A percentile compares a stretch with the other conserved stretches of the same genome.
These are phyloP conservation scores for Pichia sp. DNA, from an alignment of 1,139 yeast species.

Conservation along the genomic window DNA sequence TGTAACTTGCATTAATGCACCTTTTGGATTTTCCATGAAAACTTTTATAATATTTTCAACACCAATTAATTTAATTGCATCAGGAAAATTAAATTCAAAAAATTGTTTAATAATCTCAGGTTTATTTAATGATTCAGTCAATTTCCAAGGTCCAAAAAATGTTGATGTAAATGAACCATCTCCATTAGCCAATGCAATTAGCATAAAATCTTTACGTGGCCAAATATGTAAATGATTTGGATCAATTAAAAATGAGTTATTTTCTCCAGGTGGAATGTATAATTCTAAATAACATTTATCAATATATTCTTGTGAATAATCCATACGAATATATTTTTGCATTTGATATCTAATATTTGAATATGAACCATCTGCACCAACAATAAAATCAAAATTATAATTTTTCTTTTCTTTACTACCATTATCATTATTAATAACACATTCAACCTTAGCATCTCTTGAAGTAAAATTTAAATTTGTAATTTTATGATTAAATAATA, in stretches of 20 bases:
- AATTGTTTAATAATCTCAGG: conserved; percentile 39
- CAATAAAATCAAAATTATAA: conserved; percentile 42
- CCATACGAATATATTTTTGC: conserved; percentile 64
- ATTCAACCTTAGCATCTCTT: conserved; percentile 9
- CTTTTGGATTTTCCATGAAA: conserved; percentile 61
- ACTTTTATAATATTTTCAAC: conserved; percentile 40
- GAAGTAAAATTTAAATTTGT: conserved; percentile 13
- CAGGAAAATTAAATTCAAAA: conserved; percentile 60
- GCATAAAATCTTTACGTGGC: conserved; percentile 85
- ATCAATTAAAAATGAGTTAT: conserved; percentile 45
- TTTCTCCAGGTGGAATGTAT: conserved; percentile 54
- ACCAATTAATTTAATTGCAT: conserved; percentile 68
- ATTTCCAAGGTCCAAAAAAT: conserved; percentile 76
- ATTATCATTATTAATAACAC: conserved; percentile 1
- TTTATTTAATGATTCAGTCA: conserved; percentile 49
- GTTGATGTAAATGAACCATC: conserved; percentile 91
- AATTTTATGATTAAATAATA: conserved; percentile 57
- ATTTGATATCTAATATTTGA: conserved; percentile 68
- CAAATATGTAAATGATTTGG: conserved; percentile 85
- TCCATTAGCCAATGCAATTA: conserved; percentile 78
- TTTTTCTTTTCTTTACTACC: background rate
- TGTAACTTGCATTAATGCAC: conserved; percentile 62
- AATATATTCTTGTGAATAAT: conserved; percentile 68
- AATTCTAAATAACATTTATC: conserved; percentile 82
- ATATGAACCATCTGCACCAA: conserved; percentile 87